Evolutionary conservation across 2,329 filamentous ascomycete species (phyloP).

Genomic region (Penicillium griseofulvum): DNA sequence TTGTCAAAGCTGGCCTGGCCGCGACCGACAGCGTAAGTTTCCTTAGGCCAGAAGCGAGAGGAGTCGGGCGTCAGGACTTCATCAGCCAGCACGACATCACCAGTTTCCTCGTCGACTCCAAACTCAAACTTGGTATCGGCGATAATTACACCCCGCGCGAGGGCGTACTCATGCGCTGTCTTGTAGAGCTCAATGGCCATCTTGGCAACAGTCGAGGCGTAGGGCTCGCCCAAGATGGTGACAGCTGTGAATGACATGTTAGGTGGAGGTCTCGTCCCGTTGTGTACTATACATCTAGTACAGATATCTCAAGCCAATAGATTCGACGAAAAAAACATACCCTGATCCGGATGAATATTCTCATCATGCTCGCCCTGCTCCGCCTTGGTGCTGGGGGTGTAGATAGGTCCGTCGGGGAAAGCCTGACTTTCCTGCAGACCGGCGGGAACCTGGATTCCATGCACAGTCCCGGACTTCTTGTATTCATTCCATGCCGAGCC

Average conservation of each 20-base stretch:
- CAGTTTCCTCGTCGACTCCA: conserved; percentile 62
- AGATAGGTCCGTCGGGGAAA: conserved; percentile 65
- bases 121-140: conserved; percentile 79
- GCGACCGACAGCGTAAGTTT: conserved; percentile 67
- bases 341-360: conserved; percentile 74
- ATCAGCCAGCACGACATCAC: conserved; percentile 72
- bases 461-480: conserved; percentile 69
- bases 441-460: conserved; percentile 67
- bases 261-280: background rate
- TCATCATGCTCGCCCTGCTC: conserved; percentile 75
- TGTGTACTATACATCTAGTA: background rate
- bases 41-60: conserved; percentile 81
- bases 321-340: conserved; percentile 33
- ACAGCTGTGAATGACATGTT: conserved; percentile 39
- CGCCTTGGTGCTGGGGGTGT: conserved; percentile 83
- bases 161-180: conserved; percentile 44
- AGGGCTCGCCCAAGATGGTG: conserved; percentile 62
- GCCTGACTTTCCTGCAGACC: conserved; percentile 70
- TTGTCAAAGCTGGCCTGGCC: conserved; percentile 88
- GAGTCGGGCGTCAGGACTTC: conserved; percentile 83
- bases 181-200: conserved; percentile 65
- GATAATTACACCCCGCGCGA: conserved; percentile 68
- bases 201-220: conserved; percentile 64
- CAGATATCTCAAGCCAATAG: background rate
- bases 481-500: conserved; percentile 83